These are phyloP conservation scores for Lachnellula arida DNA, from an alignment of 2,329 filamentous ascomycete species.

Conservation along the genomic window DNA sequence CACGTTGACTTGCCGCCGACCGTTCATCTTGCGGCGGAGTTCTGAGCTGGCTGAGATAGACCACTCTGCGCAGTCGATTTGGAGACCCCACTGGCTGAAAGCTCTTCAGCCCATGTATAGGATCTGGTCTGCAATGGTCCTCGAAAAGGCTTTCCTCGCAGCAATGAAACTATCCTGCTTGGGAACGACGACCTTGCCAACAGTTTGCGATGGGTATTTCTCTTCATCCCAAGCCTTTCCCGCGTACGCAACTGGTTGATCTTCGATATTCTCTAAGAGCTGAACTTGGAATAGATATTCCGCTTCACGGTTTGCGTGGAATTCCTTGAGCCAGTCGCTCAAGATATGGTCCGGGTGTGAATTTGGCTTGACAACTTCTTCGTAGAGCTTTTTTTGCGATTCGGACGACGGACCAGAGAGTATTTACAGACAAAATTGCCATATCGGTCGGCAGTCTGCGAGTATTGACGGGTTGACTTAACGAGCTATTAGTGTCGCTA, in stretches of 20 bases:
- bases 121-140: constrained; percentile 39
- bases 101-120: constrained; percentile 39
- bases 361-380: constrained; percentile 36
- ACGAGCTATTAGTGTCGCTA: neutral
- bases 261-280: constrained; percentile 41
- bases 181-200: constrained; percentile 37
- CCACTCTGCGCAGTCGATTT: constrained; percentile 36
- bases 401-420: constrained; percentile 38
- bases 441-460: constrained; percentile 44
- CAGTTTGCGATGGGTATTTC: constrained; percentile 44
- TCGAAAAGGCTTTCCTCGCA: constrained; percentile 39
- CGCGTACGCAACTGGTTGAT: constrained; percentile 42
- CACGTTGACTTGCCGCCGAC: constrained; percentile 33
- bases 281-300: constrained; percentile 44
- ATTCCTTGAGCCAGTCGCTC: constrained; percentile 37
- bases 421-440: constrained; percentile 45
- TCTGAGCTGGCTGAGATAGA: constrained; percentile 36
- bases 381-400: constrained; percentile 37
- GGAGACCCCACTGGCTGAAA: constrained; percentile 37
- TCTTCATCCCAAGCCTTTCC: constrained; percentile 41
- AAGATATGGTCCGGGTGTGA: constrained; percentile 34
- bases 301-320: constrained; percentile 36
- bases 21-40: constrained; percentile 36
- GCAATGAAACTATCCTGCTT: constrained; percentile 39
- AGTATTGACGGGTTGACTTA: constrained; percentile 36